A percentile compares a stretch with the other conserved stretches of the same genome.
Conservation (phyloP, 148 eudicot genomes). For the Cornus suecica region DNA sequence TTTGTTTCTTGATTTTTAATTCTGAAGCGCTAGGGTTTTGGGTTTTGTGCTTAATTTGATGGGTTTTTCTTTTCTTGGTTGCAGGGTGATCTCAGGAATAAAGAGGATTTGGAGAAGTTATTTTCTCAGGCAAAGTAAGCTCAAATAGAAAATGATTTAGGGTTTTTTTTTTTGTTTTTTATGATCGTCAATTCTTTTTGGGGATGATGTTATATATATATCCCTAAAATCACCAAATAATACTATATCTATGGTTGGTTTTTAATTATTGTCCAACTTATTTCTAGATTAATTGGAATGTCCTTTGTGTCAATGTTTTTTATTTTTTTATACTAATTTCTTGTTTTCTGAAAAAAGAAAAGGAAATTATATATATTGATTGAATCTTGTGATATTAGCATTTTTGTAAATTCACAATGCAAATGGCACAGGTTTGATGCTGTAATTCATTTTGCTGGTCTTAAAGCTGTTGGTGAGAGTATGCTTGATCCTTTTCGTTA, state of each 20-base stretch:
- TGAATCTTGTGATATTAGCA: not conserved
- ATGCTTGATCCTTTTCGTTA: slow-evolving; percentile 66
- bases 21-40: not conserved
- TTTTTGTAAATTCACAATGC: no score
- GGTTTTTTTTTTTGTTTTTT: not conserved
- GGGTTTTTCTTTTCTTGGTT: slow-evolving; percentile 16
- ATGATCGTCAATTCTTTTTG: not conserved
- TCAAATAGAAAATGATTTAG: not conserved
- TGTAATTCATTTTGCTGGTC: slow-evolving; percentile 92
- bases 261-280: not conserved
- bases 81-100: slow-evolving; percentile 84
- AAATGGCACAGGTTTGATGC: slow-evolving; percentile 61
- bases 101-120: slow-evolving; percentile 70
- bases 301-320: not conserved
- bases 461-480: slow-evolving; percentile 91
- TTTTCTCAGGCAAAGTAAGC: slow-evolving; percentile 61
- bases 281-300: no score
- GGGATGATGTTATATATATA: not conserved
- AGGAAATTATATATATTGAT: not conserved
- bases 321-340: no score
- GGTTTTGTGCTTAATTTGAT: not conserved
- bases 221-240: no score
- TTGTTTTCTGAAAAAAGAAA: not conserved
- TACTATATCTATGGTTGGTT: not conserved
- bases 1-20: no score